Base-by-base conservation (phyloP, 306 rosid species). In the Citrullus amarus region DNA sequence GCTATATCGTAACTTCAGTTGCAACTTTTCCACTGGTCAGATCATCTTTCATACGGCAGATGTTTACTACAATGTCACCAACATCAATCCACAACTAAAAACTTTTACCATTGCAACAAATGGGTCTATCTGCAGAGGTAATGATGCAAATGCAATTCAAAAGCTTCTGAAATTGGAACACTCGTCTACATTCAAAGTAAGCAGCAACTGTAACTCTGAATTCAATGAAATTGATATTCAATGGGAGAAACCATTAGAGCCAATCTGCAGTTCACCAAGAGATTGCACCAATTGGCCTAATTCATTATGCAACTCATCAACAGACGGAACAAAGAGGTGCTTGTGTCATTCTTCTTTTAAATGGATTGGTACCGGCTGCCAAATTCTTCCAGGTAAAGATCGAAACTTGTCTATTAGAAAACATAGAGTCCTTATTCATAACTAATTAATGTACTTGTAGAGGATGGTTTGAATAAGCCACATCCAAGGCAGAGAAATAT, bases 281-380 rank as follows among this genome's bases (percentile, higher is more conserved):
- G 55, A 76, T 77, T 90, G 90, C 88, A 10, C 2, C 0, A 16
- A 16, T 55, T 90, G 85, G 88, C 59, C 70, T 2, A 48, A 85
- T 65, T 90, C 91, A 11, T 62, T 57, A 4, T 90, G 93, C 84
- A 77, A 1, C 0, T 13, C n/a, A 44, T 2, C 79, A 28, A 4
- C 1, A 2, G 78, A 67, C 34, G 87, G 82, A 41, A 6, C 1
- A 17, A 20, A 17, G 6, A 86, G 85, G 55, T 88, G 90, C 74
- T 73, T 22, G 34, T 90, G 91, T 17, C 16, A 68, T 28, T 8
- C 70, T 55, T 66, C 79, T 12, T 84, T 80, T 32, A 0, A 0
- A 0, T 87, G 93, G 91, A 28, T 77, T 65, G 9, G 22, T 51
- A 55, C 80, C 30, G 66, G 1, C 6, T 88, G 93, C n/a, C 60